Evolutionary conservation across 306 rosid genomes (phyloP), one percentile per base, ranked within the genome.

Genomic region (Trifolium pratense): DNA sequence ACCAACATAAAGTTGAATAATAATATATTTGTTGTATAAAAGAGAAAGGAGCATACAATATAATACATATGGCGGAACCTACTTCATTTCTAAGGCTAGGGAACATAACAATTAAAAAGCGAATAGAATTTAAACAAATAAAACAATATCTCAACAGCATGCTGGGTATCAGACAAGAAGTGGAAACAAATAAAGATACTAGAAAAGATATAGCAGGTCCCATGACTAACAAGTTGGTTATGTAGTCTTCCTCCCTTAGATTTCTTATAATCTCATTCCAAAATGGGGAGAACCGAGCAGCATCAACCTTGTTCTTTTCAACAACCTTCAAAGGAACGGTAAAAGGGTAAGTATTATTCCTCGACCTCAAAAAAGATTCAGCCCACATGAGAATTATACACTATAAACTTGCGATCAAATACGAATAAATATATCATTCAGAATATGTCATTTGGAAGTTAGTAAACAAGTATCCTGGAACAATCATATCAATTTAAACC

Each of bases 241-340:
- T 79, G 68, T 93, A 93, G 77, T 93, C 98, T 80, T 93, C 98
- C 84, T 93, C 97, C 82, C 98, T 85, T n/a, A 93, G 82, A 81
- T 82, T 91, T 76, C 79, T 78, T 57, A 91, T 62, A 69, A 93
- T 91, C 79, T 93, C 98, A 84, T 93, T 91, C 98, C 98, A 93
- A 84, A 89, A 88, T 10, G 98, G 98, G 60, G 94, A 84, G 75
- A 93, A 93, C 59, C 81, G 92, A 45, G 88, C 82, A 84, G 98
- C 97, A 82, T 93, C 92, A 57, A 88, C 78, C 89, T 86, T 93
- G 66, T 72, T 75, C 67, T 76, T 84, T 80, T 84, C 97, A 55
- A 76, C 21, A 66, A 37, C 89, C 98, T 93, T 73, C 77, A 82
- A 36, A 83, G 20, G 58, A 53, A 71, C 34, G 39, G 71, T 34